phyloP scores from a whole-genome alignment of 2,329 filamentous ascomycete genomes.

The Phyllosticta citribraziliensis region DNA sequence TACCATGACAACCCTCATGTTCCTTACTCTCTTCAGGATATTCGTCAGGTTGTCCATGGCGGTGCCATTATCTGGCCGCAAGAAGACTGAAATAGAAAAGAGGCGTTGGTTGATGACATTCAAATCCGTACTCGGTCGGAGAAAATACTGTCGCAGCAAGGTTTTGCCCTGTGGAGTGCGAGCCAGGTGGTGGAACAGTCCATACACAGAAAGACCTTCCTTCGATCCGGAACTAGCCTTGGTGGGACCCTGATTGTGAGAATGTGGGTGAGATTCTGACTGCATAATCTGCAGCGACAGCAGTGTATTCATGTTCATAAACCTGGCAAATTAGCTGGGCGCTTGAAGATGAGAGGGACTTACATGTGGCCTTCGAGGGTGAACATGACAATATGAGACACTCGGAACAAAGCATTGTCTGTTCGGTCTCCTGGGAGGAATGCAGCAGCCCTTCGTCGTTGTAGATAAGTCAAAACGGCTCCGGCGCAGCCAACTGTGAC shows the following conservation, averaged over 20 bases:
- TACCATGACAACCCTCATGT: conserved; percentile 58
- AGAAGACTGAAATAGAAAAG: conserved; percentile 55
- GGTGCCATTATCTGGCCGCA: conserved; percentile 56
- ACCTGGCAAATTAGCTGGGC: conserved; percentile 43
- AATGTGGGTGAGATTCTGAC: conserved; percentile 73
- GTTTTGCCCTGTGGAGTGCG: conserved; percentile 69
- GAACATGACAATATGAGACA: conserved; percentile 65
- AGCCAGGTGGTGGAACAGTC: conserved; percentile 65
- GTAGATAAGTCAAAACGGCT: conserved; percentile 72
- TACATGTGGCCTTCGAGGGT: conserved; percentile 54
- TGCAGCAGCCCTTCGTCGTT: conserved; percentile 54
- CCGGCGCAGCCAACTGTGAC: conserved; percentile 75
- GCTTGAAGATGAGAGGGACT: conserved; percentile 14
- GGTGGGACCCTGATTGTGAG: conserved; percentile 61
- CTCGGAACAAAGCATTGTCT: conserved; percentile 45
- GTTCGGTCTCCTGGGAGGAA: conserved; percentile 52
- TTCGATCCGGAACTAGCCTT: conserved; percentile 55
- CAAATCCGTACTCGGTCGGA: conserved; percentile 65
- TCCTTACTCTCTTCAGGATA: conserved; percentile 61
- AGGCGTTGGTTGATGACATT: conserved; percentile 62
- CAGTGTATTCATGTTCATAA: conserved; percentile 72
- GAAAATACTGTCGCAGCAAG: conserved; percentile 67
- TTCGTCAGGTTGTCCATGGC: conserved; percentile 47
- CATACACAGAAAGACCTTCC: conserved; percentile 75
- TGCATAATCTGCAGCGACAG: conserved; percentile 76